A percentile compares a stretch with the other conserved stretches of the same genome.
phyloP scores from a whole-genome alignment of 495 filamentous ascomycete species.

The Aspergillus baeticus region DNA sequence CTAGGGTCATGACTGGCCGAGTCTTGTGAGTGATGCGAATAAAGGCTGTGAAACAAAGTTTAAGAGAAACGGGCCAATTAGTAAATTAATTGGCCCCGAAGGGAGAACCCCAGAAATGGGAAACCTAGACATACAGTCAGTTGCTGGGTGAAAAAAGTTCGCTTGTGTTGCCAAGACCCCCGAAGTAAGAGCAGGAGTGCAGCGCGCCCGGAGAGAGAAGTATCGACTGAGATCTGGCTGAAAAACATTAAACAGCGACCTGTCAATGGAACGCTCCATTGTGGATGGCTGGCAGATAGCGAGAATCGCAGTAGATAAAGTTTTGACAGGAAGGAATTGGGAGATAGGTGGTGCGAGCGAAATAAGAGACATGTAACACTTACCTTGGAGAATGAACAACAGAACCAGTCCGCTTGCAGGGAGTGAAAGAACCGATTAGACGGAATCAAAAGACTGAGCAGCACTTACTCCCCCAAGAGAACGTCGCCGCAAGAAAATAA shows the following conservation, averaged over 20 bases:
- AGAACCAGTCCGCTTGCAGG: constrained; percentile 13
- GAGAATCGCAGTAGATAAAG: constrained; percentile 10
- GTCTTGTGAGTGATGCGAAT: neutral
- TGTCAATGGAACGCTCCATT: neutral
- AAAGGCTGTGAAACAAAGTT: constrained; percentile 4
- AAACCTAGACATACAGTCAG: constrained; percentile 38
- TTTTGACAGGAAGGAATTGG: constrained; percentile 2
- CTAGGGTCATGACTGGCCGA: constrained; percentile 33
- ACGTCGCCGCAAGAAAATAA: neutral
- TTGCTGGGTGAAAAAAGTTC: constrained; percentile 30
- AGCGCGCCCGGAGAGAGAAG: constrained; percentile 26
- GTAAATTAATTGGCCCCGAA: constrained; percentile 4
- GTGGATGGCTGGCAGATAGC: neutral
- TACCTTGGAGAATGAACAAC: constrained; percentile 17
- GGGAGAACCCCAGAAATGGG: constrained; percentile 10
- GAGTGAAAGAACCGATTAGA: neutral
- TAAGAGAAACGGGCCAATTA: constrained; percentile 12
- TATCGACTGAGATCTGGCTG: neutral
- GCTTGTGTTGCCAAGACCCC: constrained; percentile 45
- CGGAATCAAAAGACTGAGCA: neutral
- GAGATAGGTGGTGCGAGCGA: constrained; percentile 7
- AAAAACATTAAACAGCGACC: neutral
- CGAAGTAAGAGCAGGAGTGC: constrained; percentile 24
- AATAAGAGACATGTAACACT: constrained; percentile 17
- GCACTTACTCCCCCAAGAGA: neutral